phyloP scores from a whole-genome alignment of 192 early-diverging fungal species.

The Lunasporangiospora selenospora region DNA sequence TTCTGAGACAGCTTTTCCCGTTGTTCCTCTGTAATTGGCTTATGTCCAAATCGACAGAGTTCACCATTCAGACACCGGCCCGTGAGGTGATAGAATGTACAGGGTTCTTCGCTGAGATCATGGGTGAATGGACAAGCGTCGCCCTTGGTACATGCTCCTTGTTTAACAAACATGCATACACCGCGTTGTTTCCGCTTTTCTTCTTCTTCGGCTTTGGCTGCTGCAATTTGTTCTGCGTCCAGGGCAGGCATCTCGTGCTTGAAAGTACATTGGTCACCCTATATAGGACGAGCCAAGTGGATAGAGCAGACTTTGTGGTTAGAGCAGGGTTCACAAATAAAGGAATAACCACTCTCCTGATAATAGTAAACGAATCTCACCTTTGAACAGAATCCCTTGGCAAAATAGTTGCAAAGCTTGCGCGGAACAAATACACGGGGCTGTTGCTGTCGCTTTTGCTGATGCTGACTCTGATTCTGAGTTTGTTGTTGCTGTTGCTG shows the following conservation, averaged over 20 bases:
- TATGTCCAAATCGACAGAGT: constrained; percentile 14
- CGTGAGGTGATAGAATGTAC: constrained; percentile 10
- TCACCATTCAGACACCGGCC: constrained; percentile 7
- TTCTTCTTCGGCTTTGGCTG: background rate
- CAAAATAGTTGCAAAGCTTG: constrained; percentile 17
- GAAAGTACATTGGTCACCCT: constrained; percentile 22
- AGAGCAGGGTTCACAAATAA: too few relatives aligned
- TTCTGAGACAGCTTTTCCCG: constrained; percentile 1
- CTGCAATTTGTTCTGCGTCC: constrained; percentile 1
- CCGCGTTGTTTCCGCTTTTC: constrained; percentile 9
- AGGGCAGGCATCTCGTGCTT: constrained; percentile 16
- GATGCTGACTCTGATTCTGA: background rate
- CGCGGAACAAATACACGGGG: constrained; percentile 16
- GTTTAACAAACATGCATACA: constrained; percentile 17
- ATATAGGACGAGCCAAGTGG: background rate
- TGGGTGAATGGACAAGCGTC: constrained; percentile 14
- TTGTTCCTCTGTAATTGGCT: constrained; percentile 12
- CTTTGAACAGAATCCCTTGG: constrained; percentile 17
- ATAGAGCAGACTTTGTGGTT: too few relatives aligned
- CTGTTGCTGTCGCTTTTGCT: constrained; percentile 2
- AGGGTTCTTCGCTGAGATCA: constrained; percentile 19
- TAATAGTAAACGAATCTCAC: background rate
- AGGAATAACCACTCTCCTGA: background rate
- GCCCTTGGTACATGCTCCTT: constrained; percentile 20
- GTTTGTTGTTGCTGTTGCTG: background rate